A percentile compares a stretch with the other conserved stretches of the same genome.
These are phyloP conservation scores for Jaapia argillacea DNA, from an alignment of 768 basidiomycete species.

Conservation along the genomic window DNA sequence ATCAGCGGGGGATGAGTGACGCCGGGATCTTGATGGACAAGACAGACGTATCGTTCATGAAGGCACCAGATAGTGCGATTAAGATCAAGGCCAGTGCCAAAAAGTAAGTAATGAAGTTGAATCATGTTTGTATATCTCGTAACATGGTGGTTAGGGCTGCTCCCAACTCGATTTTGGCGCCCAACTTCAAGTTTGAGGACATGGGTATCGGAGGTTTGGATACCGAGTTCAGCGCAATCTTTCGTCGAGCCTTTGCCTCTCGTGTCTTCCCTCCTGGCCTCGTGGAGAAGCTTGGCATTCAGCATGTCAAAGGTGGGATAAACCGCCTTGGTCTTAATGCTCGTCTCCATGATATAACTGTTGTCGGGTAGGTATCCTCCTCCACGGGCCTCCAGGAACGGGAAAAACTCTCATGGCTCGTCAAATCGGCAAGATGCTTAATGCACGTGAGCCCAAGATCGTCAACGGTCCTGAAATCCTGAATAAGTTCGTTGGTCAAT, in stretches of 20 bases:
- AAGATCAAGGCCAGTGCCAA: constrained; percentile 89
- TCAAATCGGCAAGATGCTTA: constrained; percentile 99
- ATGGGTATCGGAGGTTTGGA: constrained; percentile 99
- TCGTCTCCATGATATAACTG: background rate
- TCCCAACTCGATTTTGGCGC: constrained; percentile 90
- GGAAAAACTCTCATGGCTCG: constrained; percentile 97
- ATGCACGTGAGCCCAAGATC: constrained; percentile 94
- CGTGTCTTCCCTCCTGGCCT: constrained; percentile 97
- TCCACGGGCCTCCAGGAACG: constrained; percentile 95
- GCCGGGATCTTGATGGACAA: constrained; percentile 82
- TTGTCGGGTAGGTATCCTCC: constrained; percentile 61
- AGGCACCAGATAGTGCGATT: constrained; percentile 71
- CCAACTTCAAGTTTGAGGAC: constrained; percentile 99
- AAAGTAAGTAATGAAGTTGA: constrained; percentile 40
- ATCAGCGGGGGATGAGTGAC: constrained; percentile 15
- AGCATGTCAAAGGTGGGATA: constrained; percentile 89
- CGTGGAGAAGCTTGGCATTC: constrained; percentile 95
- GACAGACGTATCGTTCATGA: constrained; percentile 87
- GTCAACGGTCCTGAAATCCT: constrained; percentile 98
- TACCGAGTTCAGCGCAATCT: constrained; percentile 89
- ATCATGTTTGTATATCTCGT: constrained; percentile 5
- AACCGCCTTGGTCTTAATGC: background rate
- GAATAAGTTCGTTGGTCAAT: constrained; percentile 94
- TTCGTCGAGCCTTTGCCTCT: constrained; percentile 95
- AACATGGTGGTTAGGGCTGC: constrained; percentile 46